phyloP scores from a whole-genome alignment of 257 asterid species.

The Gentiana straminea region DNA sequence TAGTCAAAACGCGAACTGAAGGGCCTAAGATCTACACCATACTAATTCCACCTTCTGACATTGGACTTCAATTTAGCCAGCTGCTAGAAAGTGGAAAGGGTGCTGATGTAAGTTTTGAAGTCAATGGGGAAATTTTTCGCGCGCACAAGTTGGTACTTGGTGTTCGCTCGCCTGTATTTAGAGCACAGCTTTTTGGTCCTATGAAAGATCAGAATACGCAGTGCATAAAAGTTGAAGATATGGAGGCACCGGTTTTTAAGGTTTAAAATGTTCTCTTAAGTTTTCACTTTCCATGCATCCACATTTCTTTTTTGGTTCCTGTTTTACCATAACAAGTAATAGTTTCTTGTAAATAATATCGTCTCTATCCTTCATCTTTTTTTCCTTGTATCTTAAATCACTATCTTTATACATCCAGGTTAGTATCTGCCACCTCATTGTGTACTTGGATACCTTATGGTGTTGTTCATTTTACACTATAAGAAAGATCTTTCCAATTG shows the following conservation, averaged over 20 bases:
- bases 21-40: conserved; percentile 77
- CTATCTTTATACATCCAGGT: too few species aligned
- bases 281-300: too few species aligned
- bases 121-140: conserved; percentile 58
- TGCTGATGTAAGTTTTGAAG: conserved; percentile 58
- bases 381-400: too few species aligned
- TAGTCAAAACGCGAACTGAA: conserved; percentile 73
- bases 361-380: too few species aligned
- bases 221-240: conserved; percentile 61
- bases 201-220: conserved; percentile 79
- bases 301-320: too few species aligned
- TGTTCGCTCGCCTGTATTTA: conserved; percentile 90
- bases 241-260: conserved; percentile 89
- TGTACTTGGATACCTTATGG: too few species aligned
- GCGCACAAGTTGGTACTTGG: conserved; percentile 95
- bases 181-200: conserved; percentile 93
- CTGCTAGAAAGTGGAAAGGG: conserved; percentile 72
- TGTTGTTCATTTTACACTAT: too few species aligned
- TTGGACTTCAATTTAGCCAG: conserved; percentile 76
- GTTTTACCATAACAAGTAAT: too few species aligned
- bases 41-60: conserved; percentile 66
- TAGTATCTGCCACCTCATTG: too few species aligned
- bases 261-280: conserved; percentile 15
- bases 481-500: too few species aligned
- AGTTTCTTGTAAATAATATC: too few species aligned